Conservation (phyloP, 2,329 filamentous ascomycete genomes). For the Ophiostoma sp. region DNA sequence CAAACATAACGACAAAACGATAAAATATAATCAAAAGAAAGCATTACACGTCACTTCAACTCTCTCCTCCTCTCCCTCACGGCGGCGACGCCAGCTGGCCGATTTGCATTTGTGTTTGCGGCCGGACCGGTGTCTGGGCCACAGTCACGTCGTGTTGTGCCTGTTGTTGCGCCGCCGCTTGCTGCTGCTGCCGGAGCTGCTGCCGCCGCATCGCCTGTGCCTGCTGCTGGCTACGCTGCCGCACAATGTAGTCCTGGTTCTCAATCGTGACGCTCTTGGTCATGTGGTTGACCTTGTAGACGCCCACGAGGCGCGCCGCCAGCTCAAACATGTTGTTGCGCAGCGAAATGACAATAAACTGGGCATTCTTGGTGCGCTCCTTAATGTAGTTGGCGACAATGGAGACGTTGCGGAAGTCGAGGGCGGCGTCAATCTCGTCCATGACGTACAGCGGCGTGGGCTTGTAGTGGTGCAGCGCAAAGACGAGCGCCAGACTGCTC, state of each 20-base stretch:
- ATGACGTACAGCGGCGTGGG: conserved; percentile 97
- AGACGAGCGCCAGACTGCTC: conserved; percentile 90
- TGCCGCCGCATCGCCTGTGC: conserved; percentile 31
- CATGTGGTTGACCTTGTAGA: conserved; percentile 99
- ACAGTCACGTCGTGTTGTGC: conserved; percentile 30
- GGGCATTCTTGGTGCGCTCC: conserved; percentile 97
- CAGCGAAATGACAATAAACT: conserved; percentile 97
- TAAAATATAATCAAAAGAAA: neutral
- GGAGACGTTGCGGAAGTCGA: conserved; percentile 97
- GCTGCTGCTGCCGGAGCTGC: conserved; percentile 35
- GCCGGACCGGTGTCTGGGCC: conserved; percentile 25
- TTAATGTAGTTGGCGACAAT: conserved; percentile 99
- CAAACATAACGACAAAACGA: neutral
- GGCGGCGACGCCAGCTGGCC: conserved; percentile 29
- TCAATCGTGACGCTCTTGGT: conserved; percentile 90
- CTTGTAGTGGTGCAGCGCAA: conserved; percentile 96
- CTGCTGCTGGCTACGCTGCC: conserved; percentile 39
- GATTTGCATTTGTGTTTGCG: conserved; percentile 19
- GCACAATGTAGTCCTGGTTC: conserved; percentile 72
- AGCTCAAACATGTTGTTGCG: conserved; percentile 99
- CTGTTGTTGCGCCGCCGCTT: conserved; percentile 34
- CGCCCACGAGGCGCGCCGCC: conserved; percentile 88
- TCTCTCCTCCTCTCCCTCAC: neutral
- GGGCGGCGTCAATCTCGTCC: conserved; percentile 97
- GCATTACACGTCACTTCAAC: neutral